Percentiles rank a stretch among this genome's conserved stretches.
Evolutionary conservation across 192 early-diverging fungal genomes (phyloP).

Genomic region (Podila verticillata): DNA sequence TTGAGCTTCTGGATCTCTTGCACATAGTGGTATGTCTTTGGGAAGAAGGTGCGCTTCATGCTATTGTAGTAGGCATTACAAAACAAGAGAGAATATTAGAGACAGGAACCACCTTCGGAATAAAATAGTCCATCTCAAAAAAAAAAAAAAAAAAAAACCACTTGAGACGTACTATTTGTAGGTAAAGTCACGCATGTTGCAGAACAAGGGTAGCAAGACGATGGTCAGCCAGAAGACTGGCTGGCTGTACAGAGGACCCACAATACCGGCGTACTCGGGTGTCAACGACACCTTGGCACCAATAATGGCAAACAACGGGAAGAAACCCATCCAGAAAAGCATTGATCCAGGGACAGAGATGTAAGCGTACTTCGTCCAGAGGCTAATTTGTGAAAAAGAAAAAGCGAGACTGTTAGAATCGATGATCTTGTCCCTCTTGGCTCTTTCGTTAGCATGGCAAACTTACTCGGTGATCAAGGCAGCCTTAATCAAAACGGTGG

Average conservation of each 20-base stretch:
- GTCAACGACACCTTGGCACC: constrained; percentile 74
- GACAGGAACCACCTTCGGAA: too few relatives aligned
- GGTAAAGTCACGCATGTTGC: constrained; percentile 89
- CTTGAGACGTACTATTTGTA: constrained; percentile 90
- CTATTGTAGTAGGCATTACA: constrained; percentile 43
- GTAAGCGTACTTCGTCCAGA: constrained; percentile 96
- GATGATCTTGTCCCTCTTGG: neutral
- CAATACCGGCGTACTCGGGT: constrained; percentile 80
- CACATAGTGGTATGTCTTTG: constrained; percentile 93
- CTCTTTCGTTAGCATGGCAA: too few relatives aligned
- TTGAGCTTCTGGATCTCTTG: constrained; percentile 99
- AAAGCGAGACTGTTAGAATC: neutral
- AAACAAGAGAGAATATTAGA: too few relatives aligned
- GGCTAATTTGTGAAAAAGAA: constrained; percentile 50
- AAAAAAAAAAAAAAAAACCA: neutral
- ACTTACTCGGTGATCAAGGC: constrained; percentile 85
- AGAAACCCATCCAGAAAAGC: constrained; percentile 86
- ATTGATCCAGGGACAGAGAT: constrained; percentile 92
- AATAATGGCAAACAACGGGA: constrained; percentile 87
- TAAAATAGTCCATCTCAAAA: neutral
- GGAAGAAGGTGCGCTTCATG: constrained; percentile 77
- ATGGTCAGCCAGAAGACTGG: constrained; percentile 89
- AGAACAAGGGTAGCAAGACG: constrained; percentile 84
- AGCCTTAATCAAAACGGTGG: constrained; percentile 91
- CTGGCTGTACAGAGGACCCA: constrained; percentile 70